Evolutionary conservation across 1,139 yeast genomes (phyloP).

Genomic region (Waltiozyma sp.): DNA sequence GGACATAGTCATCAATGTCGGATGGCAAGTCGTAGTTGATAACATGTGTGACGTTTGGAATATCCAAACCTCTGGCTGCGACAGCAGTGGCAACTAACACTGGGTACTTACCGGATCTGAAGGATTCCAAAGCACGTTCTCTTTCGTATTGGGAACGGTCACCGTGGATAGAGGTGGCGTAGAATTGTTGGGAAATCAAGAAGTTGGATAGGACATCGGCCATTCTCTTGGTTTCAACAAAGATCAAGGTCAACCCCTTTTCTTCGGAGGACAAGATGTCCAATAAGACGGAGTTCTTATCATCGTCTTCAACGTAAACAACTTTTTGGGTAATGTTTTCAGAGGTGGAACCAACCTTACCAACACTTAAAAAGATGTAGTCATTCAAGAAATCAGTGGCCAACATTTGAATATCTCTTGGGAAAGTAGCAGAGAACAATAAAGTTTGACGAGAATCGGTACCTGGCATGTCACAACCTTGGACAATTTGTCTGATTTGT

Average conservation of each 20-base stretch:
- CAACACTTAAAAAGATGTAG: conserved; percentile 91
- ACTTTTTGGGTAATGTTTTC: conserved; percentile 95
- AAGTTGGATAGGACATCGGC: conserved; percentile 93
- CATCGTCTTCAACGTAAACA: conserved; percentile 88
- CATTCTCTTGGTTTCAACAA: conserved; percentile 98
- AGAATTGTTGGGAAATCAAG: conserved; percentile 79
- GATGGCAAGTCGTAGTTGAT: conserved; percentile 94
- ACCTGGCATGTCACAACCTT: conserved; percentile 94
- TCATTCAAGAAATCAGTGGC: conserved; percentile 96
- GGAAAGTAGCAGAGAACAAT: conserved; percentile 99
- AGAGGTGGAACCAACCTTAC: conserved; percentile 96
- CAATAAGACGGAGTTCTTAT: conserved; percentile 83
- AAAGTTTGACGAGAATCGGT: conserved; percentile 88
- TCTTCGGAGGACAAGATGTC: conserved; percentile 79
- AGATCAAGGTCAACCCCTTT: conserved; percentile 68
- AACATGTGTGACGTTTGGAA: conserved; percentile 96
- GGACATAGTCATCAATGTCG: conserved; percentile 97
- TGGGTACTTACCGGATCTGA: conserved; percentile 81
- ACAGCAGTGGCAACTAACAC: conserved; percentile 97
- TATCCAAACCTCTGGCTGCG: conserved; percentile 98
- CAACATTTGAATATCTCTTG: conserved; percentile 90
- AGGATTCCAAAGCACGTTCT: conserved; percentile 88
- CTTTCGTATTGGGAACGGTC: conserved; percentile 97
- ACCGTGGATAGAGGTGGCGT: conserved; percentile 98
- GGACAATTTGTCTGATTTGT: conserved; percentile 96